These are phyloP conservation scores for Trametes elegans DNA, from an alignment of 768 basidiomycete species.

Conservation along the genomic window DNA sequence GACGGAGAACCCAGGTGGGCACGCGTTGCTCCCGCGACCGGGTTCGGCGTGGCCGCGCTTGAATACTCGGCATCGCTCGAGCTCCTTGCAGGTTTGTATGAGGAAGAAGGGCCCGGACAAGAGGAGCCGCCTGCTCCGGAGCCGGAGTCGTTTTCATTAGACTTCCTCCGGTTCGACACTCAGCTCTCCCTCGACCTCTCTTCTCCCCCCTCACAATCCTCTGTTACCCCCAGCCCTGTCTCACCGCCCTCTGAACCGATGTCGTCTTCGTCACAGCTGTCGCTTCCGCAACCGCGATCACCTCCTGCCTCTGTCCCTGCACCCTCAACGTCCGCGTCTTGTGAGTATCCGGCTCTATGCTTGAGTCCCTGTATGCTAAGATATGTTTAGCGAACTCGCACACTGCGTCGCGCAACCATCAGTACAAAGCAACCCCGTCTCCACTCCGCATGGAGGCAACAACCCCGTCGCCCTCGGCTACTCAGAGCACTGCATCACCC, in stretches of 20 bases:
- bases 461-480: slow-evolving; percentile 7
- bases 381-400: slow-evolving; percentile 6
- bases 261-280: slow-evolving; percentile 6
- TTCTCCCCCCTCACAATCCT: slow-evolving; percentile 10
- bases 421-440: slow-evolving; percentile 29
- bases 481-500: neutral
- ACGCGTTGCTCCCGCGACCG: slow-evolving; percentile 42
- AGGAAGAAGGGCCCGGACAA: slow-evolving; percentile 23
- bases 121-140: slow-evolving; percentile 4
- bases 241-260: slow-evolving; percentile 1
- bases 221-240: slow-evolving; percentile 7
- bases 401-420: slow-evolving; percentile 22
- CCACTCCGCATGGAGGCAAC: slow-evolving; percentile 29
- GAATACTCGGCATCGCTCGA: slow-evolving; percentile 72
- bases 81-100: slow-evolving; percentile 52
- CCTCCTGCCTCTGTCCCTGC: neutral
- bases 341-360: neutral
- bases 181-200: slow-evolving; percentile 12
- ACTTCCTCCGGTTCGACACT: slow-evolving; percentile 16
- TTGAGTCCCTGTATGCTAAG: neutral
- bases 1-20: slow-evolving; percentile 32
- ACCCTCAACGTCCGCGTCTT: neutral
- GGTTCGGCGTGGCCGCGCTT: slow-evolving; percentile 63
- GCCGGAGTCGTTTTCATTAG: slow-evolving; percentile 5
- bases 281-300: slow-evolving; percentile 9